These are phyloP conservation scores for Neurospora cerealis DNA, from an alignment of 495 filamentous ascomycete genomes.

Conservation along the genomic window DNA sequence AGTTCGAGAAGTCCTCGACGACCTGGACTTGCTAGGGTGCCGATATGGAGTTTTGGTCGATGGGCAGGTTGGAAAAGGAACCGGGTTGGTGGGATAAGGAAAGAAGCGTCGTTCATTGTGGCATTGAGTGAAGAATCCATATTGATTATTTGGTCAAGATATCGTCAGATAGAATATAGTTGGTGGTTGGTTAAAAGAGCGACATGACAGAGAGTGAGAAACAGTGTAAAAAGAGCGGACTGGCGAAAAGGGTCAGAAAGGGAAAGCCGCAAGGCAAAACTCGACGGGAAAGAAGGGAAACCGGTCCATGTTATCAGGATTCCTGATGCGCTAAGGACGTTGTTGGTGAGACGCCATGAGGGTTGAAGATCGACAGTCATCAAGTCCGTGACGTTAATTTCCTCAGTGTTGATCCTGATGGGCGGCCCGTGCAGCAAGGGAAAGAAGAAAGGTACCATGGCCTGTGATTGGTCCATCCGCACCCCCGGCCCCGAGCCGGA, in stretches of 20 bases:
- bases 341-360: neutral
- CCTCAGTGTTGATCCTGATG: neutral
- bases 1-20: neutral
- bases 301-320: neutral
- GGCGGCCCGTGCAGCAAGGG: neutral
- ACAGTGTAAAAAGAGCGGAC: neutral
- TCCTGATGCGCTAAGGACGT: neutral
- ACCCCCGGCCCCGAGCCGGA: neutral
- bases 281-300: neutral
- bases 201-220: neutral
- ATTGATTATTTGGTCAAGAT: neutral
- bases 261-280: neutral
- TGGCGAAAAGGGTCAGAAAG: neutral
- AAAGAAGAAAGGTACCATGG: neutral
- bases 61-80: conserved; percentile 7
- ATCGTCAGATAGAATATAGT: neutral
- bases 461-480: neutral
- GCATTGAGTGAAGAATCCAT: neutral
- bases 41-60: neutral
- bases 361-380: neutral
- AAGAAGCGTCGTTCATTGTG: neutral
- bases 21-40: neutral
- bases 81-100: neutral
- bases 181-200: neutral
- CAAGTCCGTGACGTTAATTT: neutral